phyloP scores from a whole-genome alignment of 176 grass and related monocot genomes.

The Triticum aestivum region DNA sequence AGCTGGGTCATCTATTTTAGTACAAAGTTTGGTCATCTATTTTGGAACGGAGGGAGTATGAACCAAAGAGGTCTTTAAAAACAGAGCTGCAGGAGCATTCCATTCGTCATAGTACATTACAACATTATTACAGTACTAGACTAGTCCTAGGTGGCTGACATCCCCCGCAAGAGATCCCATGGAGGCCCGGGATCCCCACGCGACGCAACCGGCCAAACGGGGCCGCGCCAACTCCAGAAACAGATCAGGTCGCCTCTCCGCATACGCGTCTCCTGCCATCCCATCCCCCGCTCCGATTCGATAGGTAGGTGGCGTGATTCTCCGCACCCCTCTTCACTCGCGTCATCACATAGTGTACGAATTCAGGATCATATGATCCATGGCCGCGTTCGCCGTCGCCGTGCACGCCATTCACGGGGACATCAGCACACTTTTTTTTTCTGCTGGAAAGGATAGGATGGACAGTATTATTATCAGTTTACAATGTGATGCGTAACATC shows the following conservation, averaged over 20 bases:
- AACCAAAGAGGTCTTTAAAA: too few relatives aligned
- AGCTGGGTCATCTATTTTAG: too few relatives aligned
- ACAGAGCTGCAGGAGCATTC: too few relatives aligned
- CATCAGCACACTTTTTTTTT: too few relatives aligned
- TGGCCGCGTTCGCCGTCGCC: neutral
- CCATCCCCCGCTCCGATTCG: neutral
- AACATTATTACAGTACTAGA: too few relatives aligned
- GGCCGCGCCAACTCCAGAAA: constrained; percentile 17
- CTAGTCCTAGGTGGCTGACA: neutral
- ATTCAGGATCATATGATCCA: neutral
- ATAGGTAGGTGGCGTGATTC: neutral
- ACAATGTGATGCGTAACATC: neutral
- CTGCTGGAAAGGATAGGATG: too few relatives aligned
- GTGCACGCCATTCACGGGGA: neutral
- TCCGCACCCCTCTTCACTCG: neutral
- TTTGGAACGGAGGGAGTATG: too few relatives aligned
- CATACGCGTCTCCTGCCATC: neutral
- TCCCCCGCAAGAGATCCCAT: constrained; percentile 34
- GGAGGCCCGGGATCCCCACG: neutral
- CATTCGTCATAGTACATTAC: too few relatives aligned
- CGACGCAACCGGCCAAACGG: constrained; percentile 37
- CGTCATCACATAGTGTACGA: neutral
- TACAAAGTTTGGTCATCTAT: too few relatives aligned
- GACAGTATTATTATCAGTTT: neutral
- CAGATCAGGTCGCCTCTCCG: neutral